Conservation (phyloP, 768 basidiomycete species). For the Pholiota microspora region DNA sequence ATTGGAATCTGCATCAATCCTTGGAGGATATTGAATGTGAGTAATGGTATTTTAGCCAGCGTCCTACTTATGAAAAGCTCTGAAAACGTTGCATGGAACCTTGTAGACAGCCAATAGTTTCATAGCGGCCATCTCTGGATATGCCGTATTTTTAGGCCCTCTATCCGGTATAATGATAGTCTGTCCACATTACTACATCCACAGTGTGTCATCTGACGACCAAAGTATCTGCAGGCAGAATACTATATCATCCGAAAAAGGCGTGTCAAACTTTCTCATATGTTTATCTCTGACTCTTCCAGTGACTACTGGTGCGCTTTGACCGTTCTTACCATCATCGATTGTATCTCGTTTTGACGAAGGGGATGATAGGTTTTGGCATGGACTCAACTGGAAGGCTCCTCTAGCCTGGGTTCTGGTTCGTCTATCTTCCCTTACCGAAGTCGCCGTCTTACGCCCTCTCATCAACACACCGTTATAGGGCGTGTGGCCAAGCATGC, state of each 20-base stretch:
- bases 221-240: slow-evolving; percentile 19
- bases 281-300: slow-evolving; percentile 21
- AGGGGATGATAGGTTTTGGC: slow-evolving; percentile 14
- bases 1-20: slow-evolving; percentile 28
- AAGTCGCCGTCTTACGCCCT: background rate
- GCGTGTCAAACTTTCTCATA: slow-evolving; percentile 25
- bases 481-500: slow-evolving; percentile 29
- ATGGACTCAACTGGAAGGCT: slow-evolving; percentile 20
- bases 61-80: too few species aligned
- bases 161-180: slow-evolving; percentile 32
- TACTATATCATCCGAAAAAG: slow-evolving; percentile 25
- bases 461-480: slow-evolving; percentile 1
- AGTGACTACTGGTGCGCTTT: slow-evolving; percentile 26
- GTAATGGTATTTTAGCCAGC: too few species aligned
- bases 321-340: background rate
- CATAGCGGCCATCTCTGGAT: slow-evolving; percentile 29
- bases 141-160: slow-evolving; percentile 30
- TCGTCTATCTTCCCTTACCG: background rate
- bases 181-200: background rate
- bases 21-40: slow-evolving; percentile 30
- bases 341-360: background rate
- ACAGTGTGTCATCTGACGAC: background rate
- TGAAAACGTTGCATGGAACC: background rate
- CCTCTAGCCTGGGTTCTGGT: slow-evolving; percentile 27
- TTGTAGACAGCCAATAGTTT: slow-evolving; percentile 22